Percentiles rank a stretch among this genome's conserved stretches.
Evolutionary conservation across 1,284 basidiomycete species (phyloP).

Genomic region (Ceratobasidium sp.): DNA sequence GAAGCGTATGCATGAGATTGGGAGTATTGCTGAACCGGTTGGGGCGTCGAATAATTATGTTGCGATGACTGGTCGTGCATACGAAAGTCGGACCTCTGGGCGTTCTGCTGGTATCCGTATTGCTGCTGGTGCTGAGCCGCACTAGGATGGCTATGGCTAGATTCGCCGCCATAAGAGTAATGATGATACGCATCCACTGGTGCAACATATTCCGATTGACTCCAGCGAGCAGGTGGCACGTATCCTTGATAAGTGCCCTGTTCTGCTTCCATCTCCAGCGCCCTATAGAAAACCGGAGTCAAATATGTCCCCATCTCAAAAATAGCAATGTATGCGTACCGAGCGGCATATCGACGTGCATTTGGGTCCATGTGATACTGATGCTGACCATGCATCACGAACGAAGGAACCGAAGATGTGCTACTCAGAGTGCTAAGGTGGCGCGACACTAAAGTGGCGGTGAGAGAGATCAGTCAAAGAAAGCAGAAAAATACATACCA

Average conservation of each 20-base stretch:
- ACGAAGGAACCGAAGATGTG: conserved; percentile 40
- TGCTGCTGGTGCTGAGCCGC: conserved; percentile 18
- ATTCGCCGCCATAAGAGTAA: conserved; percentile 3
- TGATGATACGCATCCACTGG: conserved; percentile 5
- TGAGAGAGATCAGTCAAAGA: conserved; percentile 9
- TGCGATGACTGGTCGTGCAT: conserved; percentile 25
- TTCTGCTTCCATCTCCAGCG: conserved; percentile 30
- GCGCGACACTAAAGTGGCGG: conserved; percentile 38
- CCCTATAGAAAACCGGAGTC: conserved; percentile 10
- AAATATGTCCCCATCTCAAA: neutral
- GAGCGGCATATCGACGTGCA: conserved; percentile 33
- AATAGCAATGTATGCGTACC: conserved; percentile 35
- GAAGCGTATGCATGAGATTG: conserved; percentile 20
- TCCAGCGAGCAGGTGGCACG: conserved; percentile 25
- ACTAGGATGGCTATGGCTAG: neutral
- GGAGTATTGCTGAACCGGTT: conserved; percentile 26
- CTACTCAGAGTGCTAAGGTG: conserved; percentile 37
- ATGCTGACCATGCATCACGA: conserved; percentile 38
- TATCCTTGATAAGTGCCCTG: conserved; percentile 31
- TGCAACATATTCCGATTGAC: conserved; percentile 18
- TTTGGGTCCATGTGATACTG: conserved; percentile 33
- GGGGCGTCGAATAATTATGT: conserved; percentile 19
- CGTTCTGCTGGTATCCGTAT: conserved; percentile 4
- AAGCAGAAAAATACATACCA: conserved; percentile 33
- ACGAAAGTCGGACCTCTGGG: conserved; percentile 7